Conservation (phyloP, 1,139 yeast species). For the Suhomyces bolitotheri region DNA sequence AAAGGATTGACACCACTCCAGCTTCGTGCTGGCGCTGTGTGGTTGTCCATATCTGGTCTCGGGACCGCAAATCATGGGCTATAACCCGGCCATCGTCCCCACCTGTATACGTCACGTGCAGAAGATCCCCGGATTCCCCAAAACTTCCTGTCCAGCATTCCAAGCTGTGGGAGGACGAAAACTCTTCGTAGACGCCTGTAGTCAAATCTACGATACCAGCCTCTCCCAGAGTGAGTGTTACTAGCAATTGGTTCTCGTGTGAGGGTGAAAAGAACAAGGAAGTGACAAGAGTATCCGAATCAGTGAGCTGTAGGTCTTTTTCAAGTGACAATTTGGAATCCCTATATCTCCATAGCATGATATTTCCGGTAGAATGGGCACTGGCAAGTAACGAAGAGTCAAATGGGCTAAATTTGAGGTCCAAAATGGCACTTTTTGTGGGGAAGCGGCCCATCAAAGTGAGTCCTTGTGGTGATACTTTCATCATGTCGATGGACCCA, state of each 20-base stretch:
- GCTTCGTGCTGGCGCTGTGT: conserved; percentile 70
- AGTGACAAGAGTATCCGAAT: conserved; percentile 55
- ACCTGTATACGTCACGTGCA: conserved; percentile 73
- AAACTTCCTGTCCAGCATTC: conserved; percentile 92
- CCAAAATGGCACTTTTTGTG: conserved; percentile 70
- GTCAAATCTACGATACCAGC: conserved; percentile 36
- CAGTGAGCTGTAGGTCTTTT: conserved; percentile 43
- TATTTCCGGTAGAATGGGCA: conserved; percentile 80
- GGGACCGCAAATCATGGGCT: conserved; percentile 69
- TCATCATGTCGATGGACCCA: conserved; percentile 74
- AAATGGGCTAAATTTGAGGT: conserved; percentile 63
- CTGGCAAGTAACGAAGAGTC: conserved; percentile 52
- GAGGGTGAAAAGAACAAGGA: conserved; percentile 63
- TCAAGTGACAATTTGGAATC: conserved; percentile 14
- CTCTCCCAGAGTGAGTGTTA: conserved; percentile 64
- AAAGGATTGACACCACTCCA: conserved; percentile 79
- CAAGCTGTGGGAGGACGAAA: conserved; percentile 51
- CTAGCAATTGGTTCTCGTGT: conserved; percentile 33
- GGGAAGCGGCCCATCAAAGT: conserved; percentile 24
- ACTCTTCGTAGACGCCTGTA: conserved; percentile 15
- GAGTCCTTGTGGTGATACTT: conserved; percentile 22
- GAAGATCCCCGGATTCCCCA: conserved; percentile 56
- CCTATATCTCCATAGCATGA: conserved; percentile 59
- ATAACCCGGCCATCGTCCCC: conserved; percentile 83
- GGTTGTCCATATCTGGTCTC: conserved; percentile 51